Evolutionary conservation across 805 yeast genomes (phyloP).

Genomic region (Torulaspora quercuum): DNA sequence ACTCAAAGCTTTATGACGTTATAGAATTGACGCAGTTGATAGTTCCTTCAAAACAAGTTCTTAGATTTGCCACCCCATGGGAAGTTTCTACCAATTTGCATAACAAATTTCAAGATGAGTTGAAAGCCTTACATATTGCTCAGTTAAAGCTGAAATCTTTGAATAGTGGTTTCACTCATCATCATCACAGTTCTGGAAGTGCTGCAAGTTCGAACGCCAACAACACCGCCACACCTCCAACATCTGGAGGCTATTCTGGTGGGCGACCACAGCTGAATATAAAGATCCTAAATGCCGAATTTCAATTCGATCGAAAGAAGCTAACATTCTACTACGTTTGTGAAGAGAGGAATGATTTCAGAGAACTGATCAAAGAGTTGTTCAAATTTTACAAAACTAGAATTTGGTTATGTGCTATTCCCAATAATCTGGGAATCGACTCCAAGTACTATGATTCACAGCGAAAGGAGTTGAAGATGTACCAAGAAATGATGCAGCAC

Average conservation of each 20-base stretch:
- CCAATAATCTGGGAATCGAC: slow-evolving; percentile 34
- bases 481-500: slow-evolving; percentile 36
- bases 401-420: slow-evolving; percentile 80
- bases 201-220: slow-evolving; percentile 1
- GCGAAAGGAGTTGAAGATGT: slow-evolving; percentile 33
- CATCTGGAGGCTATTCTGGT: slow-evolving; percentile 32
- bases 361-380: slow-evolving; percentile 67
- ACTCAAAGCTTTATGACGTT: slow-evolving; percentile 39
- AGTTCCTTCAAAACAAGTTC: slow-evolving; percentile 72
- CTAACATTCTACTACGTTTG: slow-evolving; percentile 67
- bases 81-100: slow-evolving; percentile 58
- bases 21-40: slow-evolving; percentile 50
- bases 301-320: slow-evolving; percentile 77
- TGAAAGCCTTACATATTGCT: slow-evolving; percentile 66
- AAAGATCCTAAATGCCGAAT: slow-evolving; percentile 70
- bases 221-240: slow-evolving; percentile 6
- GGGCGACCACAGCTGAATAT: slow-evolving; percentile 41
- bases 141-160: slow-evolving; percentile 46
- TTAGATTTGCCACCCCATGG: slow-evolving; percentile 70
- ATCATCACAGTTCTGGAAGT: slow-evolving; percentile 19
- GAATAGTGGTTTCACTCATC: slow-evolving; percentile 23
- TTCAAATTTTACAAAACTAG: slow-evolving; percentile 75
- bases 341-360: slow-evolving; percentile 65
- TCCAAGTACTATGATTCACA: slow-evolving; percentile 33
- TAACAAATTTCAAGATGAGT: slow-evolving; percentile 65